Percentiles rank a stretch among this genome's conserved stretches.
These are phyloP conservation scores for Osmanthus fragrans DNA, from an alignment of 257 asterid genomes.

Conservation along the genomic window DNA sequence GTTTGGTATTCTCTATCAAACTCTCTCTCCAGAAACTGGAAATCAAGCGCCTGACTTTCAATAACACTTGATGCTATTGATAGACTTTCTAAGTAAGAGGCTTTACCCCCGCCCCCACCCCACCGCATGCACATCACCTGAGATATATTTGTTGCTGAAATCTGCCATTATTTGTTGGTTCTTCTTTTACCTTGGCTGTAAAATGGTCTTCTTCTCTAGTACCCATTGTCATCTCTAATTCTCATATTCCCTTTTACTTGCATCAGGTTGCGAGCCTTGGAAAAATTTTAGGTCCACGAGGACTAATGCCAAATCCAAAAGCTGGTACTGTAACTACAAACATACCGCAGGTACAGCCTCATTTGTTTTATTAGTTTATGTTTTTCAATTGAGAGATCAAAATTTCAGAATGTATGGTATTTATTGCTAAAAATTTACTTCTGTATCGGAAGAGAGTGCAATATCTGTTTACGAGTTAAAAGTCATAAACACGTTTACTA, in stretches of 20 bases:
- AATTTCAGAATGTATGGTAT: constrained; percentile 3
- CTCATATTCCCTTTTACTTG: constrained; percentile 18
- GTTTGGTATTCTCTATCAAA: neutral
- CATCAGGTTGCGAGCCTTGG: constrained; percentile 93
- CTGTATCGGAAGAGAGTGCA: neutral
- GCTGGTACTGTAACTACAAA: constrained; percentile 98
- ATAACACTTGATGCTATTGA: neutral
- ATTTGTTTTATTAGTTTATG: neutral
- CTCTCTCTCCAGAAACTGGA: neutral
- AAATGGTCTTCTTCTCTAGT: neutral
- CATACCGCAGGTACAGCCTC: constrained; percentile 79
- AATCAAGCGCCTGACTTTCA: neutral
- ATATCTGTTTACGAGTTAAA: too few relatives aligned
- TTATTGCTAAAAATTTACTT: constrained; percentile 5
- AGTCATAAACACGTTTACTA: neutral
- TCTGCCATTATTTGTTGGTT: neutral
- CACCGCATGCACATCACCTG: neutral
- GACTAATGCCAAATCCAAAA: constrained; percentile 98
- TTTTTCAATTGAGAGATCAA: neutral
- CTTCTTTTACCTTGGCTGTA: constrained; percentile 2
- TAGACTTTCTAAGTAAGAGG: neutral
- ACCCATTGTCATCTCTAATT: neutral
- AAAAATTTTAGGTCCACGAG: constrained; percentile 89
- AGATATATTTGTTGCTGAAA: neutral
- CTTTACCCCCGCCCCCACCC: too few relatives aligned